A percentile compares a stretch with the other conserved stretches of the same genome.
phyloP scores from a whole-genome alignment of 1,284 basidiomycete genomes.

The Boletus holoroseus region DNA sequence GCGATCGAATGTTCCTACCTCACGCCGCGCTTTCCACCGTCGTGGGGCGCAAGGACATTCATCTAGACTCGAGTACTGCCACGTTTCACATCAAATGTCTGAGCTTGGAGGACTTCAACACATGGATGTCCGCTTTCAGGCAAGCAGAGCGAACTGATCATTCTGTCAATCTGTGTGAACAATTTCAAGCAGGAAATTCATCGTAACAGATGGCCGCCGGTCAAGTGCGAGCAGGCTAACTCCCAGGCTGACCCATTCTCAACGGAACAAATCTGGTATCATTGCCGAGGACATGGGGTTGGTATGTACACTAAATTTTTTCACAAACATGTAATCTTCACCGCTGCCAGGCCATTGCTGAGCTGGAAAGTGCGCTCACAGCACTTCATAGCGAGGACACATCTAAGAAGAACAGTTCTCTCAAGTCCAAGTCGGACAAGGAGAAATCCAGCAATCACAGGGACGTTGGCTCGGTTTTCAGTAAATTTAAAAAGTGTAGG shows the following conservation, averaged over 20 bases:
- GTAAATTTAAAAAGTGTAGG: conserved; percentile 55
- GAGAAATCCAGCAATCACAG: conserved; percentile 42
- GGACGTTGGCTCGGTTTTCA: conserved; percentile 40
- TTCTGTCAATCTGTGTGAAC: conserved; percentile 10
- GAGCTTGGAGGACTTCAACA: conserved; percentile 61
- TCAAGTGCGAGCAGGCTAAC: conserved; percentile 41
- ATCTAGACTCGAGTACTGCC: conserved; percentile 68
- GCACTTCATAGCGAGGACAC: conserved; percentile 31
- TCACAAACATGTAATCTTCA: conserved; percentile 9
- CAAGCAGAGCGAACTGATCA: conserved; percentile 27
- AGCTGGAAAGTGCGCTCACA: conserved; percentile 41
- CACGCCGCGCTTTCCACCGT: conserved; percentile 71
- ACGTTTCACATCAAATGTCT: conserved; percentile 79
- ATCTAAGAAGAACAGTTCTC: conserved; percentile 32
- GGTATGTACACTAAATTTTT: conserved; percentile 37
- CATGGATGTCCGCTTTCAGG: conserved; percentile 73
- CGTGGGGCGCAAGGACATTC: conserved; percentile 64
- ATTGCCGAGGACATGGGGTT: conserved; percentile 59
- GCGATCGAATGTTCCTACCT: conserved; percentile 64
- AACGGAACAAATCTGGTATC: conserved; percentile 43
- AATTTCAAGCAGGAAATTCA: conserved; percentile 47
- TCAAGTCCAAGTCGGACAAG: conserved; percentile 44
- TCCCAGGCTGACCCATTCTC: conserved; percentile 37
- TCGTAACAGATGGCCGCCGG: conserved; percentile 46
- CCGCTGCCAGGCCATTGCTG: conserved; percentile 36